Evolutionary conservation across 2,329 filamentous ascomycete species (phyloP).

Genomic region (Rutstroemia sp.): DNA sequence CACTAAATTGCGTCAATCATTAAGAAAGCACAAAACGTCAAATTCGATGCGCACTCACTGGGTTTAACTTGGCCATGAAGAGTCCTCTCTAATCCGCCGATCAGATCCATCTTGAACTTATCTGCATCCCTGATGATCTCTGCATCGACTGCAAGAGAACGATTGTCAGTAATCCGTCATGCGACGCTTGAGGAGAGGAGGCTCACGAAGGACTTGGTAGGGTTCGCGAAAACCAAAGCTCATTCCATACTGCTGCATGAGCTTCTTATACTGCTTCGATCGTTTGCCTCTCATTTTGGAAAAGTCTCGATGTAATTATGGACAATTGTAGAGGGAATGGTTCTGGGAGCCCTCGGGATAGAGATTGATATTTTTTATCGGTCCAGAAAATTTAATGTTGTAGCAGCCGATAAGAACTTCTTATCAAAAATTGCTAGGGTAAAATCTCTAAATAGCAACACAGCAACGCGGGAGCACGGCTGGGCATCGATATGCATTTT

Average conservation of each 20-base stretch:
- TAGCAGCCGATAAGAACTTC: slow-evolving; percentile 9
- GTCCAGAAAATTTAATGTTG: slow-evolving; percentile 11
- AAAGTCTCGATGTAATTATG: neutral
- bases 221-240: slow-evolving; percentile 88
- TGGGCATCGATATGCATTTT: too few relatives aligned
- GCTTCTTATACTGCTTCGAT: slow-evolving; percentile 73
- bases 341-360: neutral
- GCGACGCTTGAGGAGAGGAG: slow-evolving; percentile 9
- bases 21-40: neutral
- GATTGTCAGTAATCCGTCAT: neutral
- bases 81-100: slow-evolving; percentile 69
- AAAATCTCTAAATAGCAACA: neutral
- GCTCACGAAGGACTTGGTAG: slow-evolving; percentile 74
- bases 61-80: slow-evolving; percentile 81
- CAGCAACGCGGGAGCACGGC: too few relatives aligned
- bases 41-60: slow-evolving; percentile 41
- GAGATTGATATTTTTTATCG: slow-evolving; percentile 8
- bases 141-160: slow-evolving; percentile 57
- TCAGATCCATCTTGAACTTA: slow-evolving; percentile 84
- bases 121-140: slow-evolving; percentile 76
- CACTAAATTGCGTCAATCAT: slow-evolving; percentile 39
- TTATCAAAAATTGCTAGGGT: slow-evolving; percentile 10
- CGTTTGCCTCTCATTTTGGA: slow-evolving; percentile 59
- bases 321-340: neutral
- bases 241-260: slow-evolving; percentile 86